Evolutionary conservation across 2,329 filamentous ascomycete genomes (phyloP), one percentile per base, ranked within the genome.

Genomic region (Blumeriella jaapii): DNA sequence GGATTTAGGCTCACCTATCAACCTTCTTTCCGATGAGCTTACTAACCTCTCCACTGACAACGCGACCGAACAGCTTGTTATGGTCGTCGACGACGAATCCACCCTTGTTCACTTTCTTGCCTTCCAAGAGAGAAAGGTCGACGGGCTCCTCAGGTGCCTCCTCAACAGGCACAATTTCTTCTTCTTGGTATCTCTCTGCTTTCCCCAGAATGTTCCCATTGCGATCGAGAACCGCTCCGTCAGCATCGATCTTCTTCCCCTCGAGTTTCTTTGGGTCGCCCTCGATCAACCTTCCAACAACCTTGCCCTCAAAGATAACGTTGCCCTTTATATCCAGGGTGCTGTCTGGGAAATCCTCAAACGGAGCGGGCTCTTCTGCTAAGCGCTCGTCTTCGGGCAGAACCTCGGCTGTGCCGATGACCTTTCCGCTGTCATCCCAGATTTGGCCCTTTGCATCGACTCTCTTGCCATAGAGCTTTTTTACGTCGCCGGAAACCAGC

Each of bases 181-280:
- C 58, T 5, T 57, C 48, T 32, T 57, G 51, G 5, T 48, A 51
- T 22, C 52, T 40, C 29, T 56, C 53, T 5, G 51, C 52, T 19
- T 53, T 52, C 20, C 51, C 53, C 2, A 76, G 55, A 2, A 61
- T 54, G 40, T 76, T 76, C 16, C 71, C 71, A 52, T 83, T 84
- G 57, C 77, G 78, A 63, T 91, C 84, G 36, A 82, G 66, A 22
- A 93, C 75, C 38, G 91, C 83, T 24, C 84, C 84, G 44, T 91
- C 83, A 43, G 84, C 79, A 40, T 91, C 84, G 10, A 91, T 82
- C 22, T 65, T 58, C 55, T 76, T 78, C 19, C 78, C 78, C 40
- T 73, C 67, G 18, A 82, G 64, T 35, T 67, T 66, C 59, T 76
- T 75, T 3, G 65, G 51, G 31, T 82, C 76, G 6, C 78, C 78